phyloP scores from a whole-genome alignment of 2,329 filamentous ascomycete genomes.

The Mycosphaerella sp. region DNA sequence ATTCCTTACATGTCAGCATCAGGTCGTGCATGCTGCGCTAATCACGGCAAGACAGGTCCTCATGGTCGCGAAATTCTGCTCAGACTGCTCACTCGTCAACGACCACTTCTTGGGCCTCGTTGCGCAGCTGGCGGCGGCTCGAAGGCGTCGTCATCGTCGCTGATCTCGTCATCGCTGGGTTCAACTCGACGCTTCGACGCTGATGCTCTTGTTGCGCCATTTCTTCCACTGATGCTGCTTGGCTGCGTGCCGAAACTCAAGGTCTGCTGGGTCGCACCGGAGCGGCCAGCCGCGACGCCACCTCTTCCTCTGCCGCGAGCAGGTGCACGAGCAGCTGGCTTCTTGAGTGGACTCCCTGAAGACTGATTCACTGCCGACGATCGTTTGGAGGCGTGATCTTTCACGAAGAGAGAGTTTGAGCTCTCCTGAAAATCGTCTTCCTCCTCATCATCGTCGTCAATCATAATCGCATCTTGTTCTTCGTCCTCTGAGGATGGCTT shows the following conservation, averaged over 20 bases:
- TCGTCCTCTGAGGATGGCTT: constrained; percentile 37
- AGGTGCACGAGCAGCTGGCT: constrained; percentile 19
- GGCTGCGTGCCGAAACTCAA: constrained; percentile 21
- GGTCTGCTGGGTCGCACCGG: constrained; percentile 18
- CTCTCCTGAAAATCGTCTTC: constrained; percentile 41
- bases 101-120: constrained; percentile 15
- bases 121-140: constrained; percentile 30
- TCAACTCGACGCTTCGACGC: constrained; percentile 27
- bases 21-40: neutral
- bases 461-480: constrained; percentile 35
- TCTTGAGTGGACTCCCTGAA: constrained; percentile 22
- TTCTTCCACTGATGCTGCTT: constrained; percentile 10
- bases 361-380: constrained; percentile 18
- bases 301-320: constrained; percentile 17
- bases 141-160: constrained; percentile 34
- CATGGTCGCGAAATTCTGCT: neutral
- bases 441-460: constrained; percentile 41
- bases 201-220: constrained; percentile 11
- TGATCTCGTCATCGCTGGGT: constrained; percentile 38
- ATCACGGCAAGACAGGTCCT: neutral
- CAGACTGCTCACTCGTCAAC: constrained; percentile 9
- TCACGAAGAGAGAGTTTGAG: constrained; percentile 36
- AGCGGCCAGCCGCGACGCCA: constrained; percentile 5
- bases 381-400: neutral
- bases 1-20: neutral